phyloP scores from a whole-genome alignment of 805 yeast species.

The Lachancea sp. region DNA sequence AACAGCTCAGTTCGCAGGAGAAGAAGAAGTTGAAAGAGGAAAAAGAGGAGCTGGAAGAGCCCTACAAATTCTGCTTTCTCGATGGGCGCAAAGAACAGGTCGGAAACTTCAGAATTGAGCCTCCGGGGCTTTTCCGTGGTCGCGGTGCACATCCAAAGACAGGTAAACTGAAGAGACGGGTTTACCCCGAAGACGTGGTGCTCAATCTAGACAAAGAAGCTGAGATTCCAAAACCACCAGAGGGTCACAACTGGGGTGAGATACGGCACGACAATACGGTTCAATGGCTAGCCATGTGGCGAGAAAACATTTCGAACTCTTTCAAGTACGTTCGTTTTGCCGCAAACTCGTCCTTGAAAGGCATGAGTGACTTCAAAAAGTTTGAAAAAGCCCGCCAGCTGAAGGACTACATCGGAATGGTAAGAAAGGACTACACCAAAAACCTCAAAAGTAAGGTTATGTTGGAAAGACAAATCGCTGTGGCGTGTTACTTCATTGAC shows the following conservation, averaged over 20 bases:
- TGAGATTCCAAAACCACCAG: constrained; percentile 73
- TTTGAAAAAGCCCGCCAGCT: constrained; percentile 90
- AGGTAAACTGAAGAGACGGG: constrained; percentile 83
- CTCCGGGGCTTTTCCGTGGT: constrained; percentile 93
- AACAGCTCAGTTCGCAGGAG: constrained; percentile 60
- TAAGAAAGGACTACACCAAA: constrained; percentile 66
- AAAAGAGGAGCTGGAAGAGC: constrained; percentile 70
- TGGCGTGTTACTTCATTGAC: constrained; percentile 89
- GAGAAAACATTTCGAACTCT: constrained; percentile 79
- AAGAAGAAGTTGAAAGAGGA: constrained; percentile 68
- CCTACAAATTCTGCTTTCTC: constrained; percentile 68
- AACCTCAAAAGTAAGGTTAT: constrained; percentile 68
- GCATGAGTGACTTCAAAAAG: constrained; percentile 83
- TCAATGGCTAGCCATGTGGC: constrained; percentile 96
- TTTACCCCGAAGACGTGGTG: constrained; percentile 82
- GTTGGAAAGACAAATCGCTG: constrained; percentile 87
- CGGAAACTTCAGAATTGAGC: constrained; percentile 91
- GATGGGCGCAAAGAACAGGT: constrained; percentile 89
- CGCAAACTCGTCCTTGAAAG: constrained; percentile 84
- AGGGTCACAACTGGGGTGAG: constrained; percentile 88
- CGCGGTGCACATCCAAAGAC: constrained; percentile 97
- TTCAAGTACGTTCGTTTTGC: constrained; percentile 88
- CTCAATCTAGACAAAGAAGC: constrained; percentile 72
- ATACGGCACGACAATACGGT: constrained; percentile 83
- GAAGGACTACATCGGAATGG: constrained; percentile 60